Conservation (phyloP, 495 filamentous ascomycete species). For the Neurospora intermedia region DNA sequence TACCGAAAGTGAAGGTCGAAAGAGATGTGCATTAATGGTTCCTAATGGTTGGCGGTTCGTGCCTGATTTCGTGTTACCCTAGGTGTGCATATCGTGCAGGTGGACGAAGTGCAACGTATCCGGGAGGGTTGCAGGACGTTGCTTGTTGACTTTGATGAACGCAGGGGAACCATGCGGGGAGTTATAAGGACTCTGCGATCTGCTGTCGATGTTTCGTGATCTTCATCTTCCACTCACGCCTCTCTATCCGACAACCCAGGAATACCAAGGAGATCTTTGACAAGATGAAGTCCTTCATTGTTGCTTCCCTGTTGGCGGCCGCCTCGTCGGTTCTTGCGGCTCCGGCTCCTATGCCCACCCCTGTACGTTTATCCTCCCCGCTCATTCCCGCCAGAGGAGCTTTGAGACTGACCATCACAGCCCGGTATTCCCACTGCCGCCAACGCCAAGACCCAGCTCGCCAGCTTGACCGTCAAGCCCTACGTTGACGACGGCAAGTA, state of each 20-base stretch:
- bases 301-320: conserved; percentile 12
- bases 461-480: conserved; percentile 41
- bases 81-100: not conserved
- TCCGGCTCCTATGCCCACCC: conserved; percentile 23
- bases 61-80: not conserved
- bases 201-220: not conserved
- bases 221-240: not conserved
- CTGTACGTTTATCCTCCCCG: conserved; percentile 12
- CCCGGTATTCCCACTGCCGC: conserved; percentile 50
- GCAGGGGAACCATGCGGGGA: not conserved
- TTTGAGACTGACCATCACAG: conserved; percentile 11
- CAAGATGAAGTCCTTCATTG: conserved; percentile 18
- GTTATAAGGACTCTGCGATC: not conserved
- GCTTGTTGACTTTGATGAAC: not conserved
- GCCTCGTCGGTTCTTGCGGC: conserved; percentile 12
- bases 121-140: not conserved
- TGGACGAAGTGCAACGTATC: not conserved
- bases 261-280: not conserved
- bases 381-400: not conserved
- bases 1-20: not conserved
- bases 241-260: not conserved
- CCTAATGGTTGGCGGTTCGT: not conserved
- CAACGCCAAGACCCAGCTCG: conserved; percentile 44
- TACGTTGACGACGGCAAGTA: conserved; percentile 45
- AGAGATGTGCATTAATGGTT: not conserved